Evolutionary conservation across 2,329 filamentous ascomycete genomes (phyloP), one percentile per base, ranked within the genome.

Genomic region (Aspergillus flavus): DNA sequence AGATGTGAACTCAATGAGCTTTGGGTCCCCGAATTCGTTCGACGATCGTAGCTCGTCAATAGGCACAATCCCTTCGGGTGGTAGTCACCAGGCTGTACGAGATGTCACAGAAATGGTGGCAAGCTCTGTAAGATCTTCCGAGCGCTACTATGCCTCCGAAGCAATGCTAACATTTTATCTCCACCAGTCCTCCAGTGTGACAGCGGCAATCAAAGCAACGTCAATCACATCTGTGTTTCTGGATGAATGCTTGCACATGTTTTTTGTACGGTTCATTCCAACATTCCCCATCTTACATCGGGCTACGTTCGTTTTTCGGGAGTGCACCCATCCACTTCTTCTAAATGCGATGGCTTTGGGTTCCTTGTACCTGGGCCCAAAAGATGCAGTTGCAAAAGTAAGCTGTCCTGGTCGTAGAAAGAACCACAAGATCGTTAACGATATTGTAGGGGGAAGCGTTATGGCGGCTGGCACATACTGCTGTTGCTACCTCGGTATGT

Each of bases 181-280:
- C 30, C 23, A 48, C 14, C 52, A 78, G 79, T 81, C 79, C 11
- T 80, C 77, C 1, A 80, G 76, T 54, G 75, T 82, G 10, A 81
- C 80, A 6, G 78, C 79, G n/a, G 80, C 78, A 14, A 76, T 80
- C 16, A 79, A 81, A 65, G 74, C 77, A 23, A 80, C 73, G 1
- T 80, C 78, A 2, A 76, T 82, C 21, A 82, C 78, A 23, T 82
- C 80, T 0, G 78, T 81, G 23, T 82, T 82, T 43, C 71, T 82
- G 9, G 80, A 82, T 59, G 78, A 80, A 65, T 81, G 80, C 64
- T 67, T 82, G 19, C 80, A 82, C 62, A 81, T 82, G 79, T 82
- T 82, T 68, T 82, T 82, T 60, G 74, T 75, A 16, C 75, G 79
- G 19, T 81, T 82, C 62, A 81, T 81, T 30, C 80, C 80, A 3